Conservation (phyloP, 306 rosid species). For the Vigna unguiculata region DNA sequence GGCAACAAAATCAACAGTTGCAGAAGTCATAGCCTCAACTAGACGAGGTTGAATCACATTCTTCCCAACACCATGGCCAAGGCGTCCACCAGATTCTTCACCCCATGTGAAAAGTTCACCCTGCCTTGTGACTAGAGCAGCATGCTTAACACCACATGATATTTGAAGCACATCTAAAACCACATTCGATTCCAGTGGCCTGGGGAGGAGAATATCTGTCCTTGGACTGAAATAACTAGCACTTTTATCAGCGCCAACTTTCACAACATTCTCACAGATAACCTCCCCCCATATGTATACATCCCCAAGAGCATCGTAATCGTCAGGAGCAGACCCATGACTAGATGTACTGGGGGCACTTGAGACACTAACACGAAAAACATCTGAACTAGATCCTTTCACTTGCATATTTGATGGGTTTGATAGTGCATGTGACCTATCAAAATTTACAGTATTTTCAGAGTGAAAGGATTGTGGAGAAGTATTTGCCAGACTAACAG, state of each 20-base stretch:
- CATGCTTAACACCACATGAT: slow-evolving; percentile 95
- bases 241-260: slow-evolving; percentile 81
- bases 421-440: slow-evolving; percentile 83
- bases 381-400: slow-evolving; percentile 96
- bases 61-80: slow-evolving; percentile 97
- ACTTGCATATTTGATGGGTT: slow-evolving; percentile 86
- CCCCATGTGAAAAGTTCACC: slow-evolving; percentile 99
- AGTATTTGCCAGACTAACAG: slow-evolving; percentile 60
- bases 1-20: slow-evolving; percentile 82
- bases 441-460: slow-evolving; percentile 62
- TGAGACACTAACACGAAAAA: slow-evolving; percentile 97
- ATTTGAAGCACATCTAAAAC: slow-evolving; percentile 91
- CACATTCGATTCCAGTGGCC: slow-evolving; percentile 86
- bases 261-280: slow-evolving; percentile 78
- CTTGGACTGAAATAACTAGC: slow-evolving; percentile 63
- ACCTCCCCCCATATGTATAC: slow-evolving; percentile 98
- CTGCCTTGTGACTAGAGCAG: slow-evolving; percentile 94
- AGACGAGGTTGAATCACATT: slow-evolving; percentile 83
- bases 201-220: slow-evolving; percentile 89
- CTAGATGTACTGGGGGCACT: slow-evolving; percentile 99
- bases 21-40: slow-evolving; percentile 82
- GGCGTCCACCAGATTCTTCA: slow-evolving; percentile 99
- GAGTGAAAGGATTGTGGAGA: slow-evolving; percentile 65
- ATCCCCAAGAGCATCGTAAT: slow-evolving; percentile 96
- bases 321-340: slow-evolving; percentile 98